Base-by-base conservation (phyloP, 139 green algal genomes). In the Pleodorina starrii region DNA sequence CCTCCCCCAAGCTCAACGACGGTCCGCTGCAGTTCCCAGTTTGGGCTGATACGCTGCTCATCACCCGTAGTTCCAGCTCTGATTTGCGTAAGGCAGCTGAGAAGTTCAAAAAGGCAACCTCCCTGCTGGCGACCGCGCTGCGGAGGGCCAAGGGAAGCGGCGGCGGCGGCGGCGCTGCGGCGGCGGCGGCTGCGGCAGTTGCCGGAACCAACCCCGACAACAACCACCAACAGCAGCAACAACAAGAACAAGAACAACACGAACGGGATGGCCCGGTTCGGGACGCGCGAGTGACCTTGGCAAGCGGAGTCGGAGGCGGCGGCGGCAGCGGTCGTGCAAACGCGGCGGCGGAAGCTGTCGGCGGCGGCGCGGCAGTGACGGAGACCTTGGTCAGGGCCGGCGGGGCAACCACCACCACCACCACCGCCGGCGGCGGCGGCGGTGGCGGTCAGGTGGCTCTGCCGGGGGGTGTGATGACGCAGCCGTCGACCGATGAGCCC, bases 381-480 rank as follows among this genome's bases (percentile, higher is more conserved):
- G 19, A 0, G 44, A 5, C 2, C 40, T 19, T 17, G 71, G 17
- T 17, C 35, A 57, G 10, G 48, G 12, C 11, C 48, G 10, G 57
- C 57, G 57, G 57, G 12, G 57, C 48, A 10, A 12, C 68, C 32
- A 38, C 38, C 40, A 38, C 14, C 5, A n/a, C n/a, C 9, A n/a
- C 25, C 16, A 35, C 14, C 4, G 79, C 25, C 0, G 54, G 19
- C 29, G 40, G 59, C 2, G 19, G 0, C 7, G 63, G 10, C 10
- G 19, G 54, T 2, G 42, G 16, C 69, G 43, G 16, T 10, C 69
- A 83, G 23, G 86, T 81, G 29, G n/a, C 85, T 38, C 60, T 90
- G 43, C 46, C 74, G 50, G 73, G 90, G 66, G 88, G 82, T 0
- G 73, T 86, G 16, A 85, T 88, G 78, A 50, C 81, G 11, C 76